Evolutionary conservation across 148 eudicot genomes (phyloP).

Genomic region (Vaccinium corymbosum): DNA sequence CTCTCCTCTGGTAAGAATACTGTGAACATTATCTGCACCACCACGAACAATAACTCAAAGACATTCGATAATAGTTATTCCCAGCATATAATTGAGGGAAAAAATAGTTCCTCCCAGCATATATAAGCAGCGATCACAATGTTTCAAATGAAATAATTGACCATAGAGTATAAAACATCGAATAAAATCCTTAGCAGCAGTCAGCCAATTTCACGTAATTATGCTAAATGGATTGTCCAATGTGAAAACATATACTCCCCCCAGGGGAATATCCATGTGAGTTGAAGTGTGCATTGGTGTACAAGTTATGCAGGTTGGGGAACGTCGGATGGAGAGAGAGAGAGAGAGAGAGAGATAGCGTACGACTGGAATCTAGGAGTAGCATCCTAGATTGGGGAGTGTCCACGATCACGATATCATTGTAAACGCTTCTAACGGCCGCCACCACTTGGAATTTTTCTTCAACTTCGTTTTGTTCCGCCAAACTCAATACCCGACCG

Average conservation of each 20-base stretch:
- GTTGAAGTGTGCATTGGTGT: neutral
- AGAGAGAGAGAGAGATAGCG: conserved; percentile 12
- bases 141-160: neutral
- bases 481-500: neutral
- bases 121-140: neutral
- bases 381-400: conserved; percentile 47
- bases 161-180: neutral
- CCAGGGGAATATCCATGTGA: neutral
- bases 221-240: neutral
- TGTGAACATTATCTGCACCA: conserved; percentile 73
- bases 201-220: neutral
- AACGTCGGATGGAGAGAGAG: neutral
- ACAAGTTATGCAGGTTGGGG: neutral
- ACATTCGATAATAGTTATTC: neutral
- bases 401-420: conserved; percentile 64
- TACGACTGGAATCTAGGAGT: conserved; percentile 71
- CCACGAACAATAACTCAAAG: conserved; percentile 3
- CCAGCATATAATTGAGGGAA: neutral
- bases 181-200: neutral
- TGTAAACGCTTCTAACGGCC: conserved; percentile 44
- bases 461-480: conserved; percentile 19
- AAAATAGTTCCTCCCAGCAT: neutral
- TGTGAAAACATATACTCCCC: neutral
- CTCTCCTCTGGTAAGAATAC: conserved; percentile 45
- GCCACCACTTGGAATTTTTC: conserved; percentile 48